phyloP scores from a whole-genome alignment of 371 early-diverging fungal species.

The Rhizomucor pusillus region DNA sequence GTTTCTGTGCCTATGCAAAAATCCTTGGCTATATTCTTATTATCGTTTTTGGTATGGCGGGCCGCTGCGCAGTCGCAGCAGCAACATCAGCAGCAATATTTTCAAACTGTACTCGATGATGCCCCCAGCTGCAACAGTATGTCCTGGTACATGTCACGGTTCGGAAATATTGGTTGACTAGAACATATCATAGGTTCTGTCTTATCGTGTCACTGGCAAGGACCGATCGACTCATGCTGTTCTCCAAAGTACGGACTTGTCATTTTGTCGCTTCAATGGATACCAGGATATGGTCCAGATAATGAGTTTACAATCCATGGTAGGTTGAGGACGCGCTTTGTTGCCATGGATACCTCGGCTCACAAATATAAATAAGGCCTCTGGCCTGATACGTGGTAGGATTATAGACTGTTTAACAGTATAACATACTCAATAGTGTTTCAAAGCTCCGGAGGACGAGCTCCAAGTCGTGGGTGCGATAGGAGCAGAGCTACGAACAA shows the following conservation, averaged over 20 bases:
- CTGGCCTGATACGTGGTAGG: conserved; percentile 42
- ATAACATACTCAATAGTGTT: neutral
- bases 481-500: conserved; percentile 16
- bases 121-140: conserved; percentile 8
- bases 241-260: conserved; percentile 67
- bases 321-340: conserved; percentile 5
- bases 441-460: conserved; percentile 28
- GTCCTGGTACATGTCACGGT: too few relatives aligned
- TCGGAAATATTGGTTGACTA: too few relatives aligned
- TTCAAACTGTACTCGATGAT: neutral
- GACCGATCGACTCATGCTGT: conserved; percentile 59
- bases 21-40: neutral
- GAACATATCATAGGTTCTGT: conserved; percentile 22
- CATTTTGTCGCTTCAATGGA: conserved; percentile 56
- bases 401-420: neutral
- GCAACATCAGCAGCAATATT: too few relatives aligned
- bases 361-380: conserved; percentile 38
- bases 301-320: conserved; percentile 55
- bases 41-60: neutral
- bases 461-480: conserved; percentile 35
- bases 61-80: neutral
- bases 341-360: conserved; percentile 1
- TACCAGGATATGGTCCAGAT: conserved; percentile 39
- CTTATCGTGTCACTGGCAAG: conserved; percentile 44
- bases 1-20: neutral